Evolutionary conservation across 129 eudicot species (phyloP).

Genomic region (Centella asiatica): DNA sequence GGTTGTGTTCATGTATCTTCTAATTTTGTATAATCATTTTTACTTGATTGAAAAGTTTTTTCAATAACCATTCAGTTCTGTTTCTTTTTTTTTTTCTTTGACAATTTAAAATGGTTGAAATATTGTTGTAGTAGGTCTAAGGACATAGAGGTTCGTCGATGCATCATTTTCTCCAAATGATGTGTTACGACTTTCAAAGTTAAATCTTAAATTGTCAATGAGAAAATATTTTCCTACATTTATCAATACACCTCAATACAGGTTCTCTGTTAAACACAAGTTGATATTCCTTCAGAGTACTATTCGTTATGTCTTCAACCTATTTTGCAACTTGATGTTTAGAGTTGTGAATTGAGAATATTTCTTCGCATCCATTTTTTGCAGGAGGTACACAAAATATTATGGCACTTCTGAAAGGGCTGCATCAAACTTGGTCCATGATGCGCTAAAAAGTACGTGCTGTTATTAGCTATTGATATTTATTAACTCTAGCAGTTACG

Average conservation of each 20-base stretch:
- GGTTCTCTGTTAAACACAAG: not conserved
- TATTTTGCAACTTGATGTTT: constrained; percentile 1
- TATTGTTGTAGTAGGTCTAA: too few relatives aligned
- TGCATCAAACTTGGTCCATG: constrained; percentile 76
- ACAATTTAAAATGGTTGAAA: not conserved
- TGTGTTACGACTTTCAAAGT: too few relatives aligned
- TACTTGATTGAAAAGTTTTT: not conserved
- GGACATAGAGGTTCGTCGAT: too few relatives aligned
- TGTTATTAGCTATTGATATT: not conserved
- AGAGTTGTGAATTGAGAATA: not conserved
- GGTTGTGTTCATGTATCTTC: too few relatives aligned
- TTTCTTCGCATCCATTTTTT: not conserved
- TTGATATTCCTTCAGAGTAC: not conserved
- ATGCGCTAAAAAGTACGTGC: constrained; percentile 73
- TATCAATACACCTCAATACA: too few relatives aligned
- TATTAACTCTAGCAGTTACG: not conserved
- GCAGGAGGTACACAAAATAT: constrained; percentile 85
- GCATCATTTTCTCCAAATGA: too few relatives aligned
- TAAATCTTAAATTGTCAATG: too few relatives aligned
- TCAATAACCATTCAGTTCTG: not conserved
- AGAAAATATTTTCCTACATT: too few relatives aligned
- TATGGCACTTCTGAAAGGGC: constrained; percentile 88
- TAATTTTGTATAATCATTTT: not conserved
- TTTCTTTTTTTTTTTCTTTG: not conserved
- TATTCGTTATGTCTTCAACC: not conserved